These are phyloP conservation scores for Lecanosticta acicola DNA, from an alignment of 2,329 filamentous ascomycete genomes.

Conservation along the genomic window DNA sequence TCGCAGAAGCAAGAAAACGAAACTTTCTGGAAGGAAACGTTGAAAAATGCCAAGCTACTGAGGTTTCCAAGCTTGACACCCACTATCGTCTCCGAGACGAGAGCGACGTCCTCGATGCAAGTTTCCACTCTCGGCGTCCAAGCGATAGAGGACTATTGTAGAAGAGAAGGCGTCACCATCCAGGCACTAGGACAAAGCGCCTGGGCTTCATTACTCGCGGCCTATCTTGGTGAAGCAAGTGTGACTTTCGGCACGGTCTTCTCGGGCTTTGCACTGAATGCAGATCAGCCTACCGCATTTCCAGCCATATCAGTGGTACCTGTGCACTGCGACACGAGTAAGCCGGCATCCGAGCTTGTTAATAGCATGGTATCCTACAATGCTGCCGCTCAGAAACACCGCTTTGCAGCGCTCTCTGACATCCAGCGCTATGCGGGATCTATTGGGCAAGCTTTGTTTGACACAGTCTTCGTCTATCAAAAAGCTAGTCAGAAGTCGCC, in stretches of 20 bases:
- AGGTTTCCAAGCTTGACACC: conserved; percentile 74
- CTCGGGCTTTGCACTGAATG: conserved; percentile 60
- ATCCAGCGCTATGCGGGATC: conserved; percentile 68
- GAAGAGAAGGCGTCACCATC: conserved; percentile 58
- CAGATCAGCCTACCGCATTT: conserved; percentile 58
- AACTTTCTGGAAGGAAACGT: conserved; percentile 58
- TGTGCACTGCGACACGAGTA: conserved; percentile 53
- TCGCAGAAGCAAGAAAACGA: conserved; percentile 6
- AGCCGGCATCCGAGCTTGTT: conserved; percentile 55
- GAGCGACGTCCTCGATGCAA: conserved; percentile 34
- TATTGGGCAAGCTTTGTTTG: conserved; percentile 64
- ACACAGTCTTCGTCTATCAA: conserved; percentile 81
- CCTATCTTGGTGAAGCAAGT: conserved; percentile 67
- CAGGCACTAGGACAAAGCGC: conserved; percentile 71
- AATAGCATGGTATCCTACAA: conserved; percentile 61
- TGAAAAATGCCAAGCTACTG: conserved; percentile 43
- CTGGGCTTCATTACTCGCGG: conserved; percentile 69
- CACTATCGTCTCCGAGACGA: conserved; percentile 38
- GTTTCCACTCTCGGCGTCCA: conserved; percentile 38
- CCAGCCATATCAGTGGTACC: conserved; percentile 81
- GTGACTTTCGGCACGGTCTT: conserved; percentile 77
- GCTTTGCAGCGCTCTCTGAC: conserved; percentile 63
- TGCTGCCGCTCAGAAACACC: conserved; percentile 59
- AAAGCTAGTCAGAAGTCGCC: conserved; percentile 38
- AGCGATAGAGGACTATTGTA: conserved; percentile 53